These are phyloP conservation scores for Tylopilus plumbeoviolaceoides DNA, from an alignment of 768 basidiomycete genomes.

Conservation along the genomic window DNA sequence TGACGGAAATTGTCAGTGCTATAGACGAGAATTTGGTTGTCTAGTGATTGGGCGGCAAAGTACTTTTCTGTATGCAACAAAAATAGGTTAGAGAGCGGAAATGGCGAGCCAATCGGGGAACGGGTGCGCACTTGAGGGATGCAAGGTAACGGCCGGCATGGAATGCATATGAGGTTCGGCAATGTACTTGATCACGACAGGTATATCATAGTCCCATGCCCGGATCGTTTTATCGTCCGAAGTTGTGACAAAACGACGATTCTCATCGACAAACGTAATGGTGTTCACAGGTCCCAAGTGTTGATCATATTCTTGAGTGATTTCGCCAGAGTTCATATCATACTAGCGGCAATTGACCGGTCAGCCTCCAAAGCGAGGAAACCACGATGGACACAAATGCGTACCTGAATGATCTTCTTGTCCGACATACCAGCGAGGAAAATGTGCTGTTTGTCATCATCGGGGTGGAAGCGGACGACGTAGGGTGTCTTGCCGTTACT, in stretches of 20 bases:
- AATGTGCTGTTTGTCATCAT: constrained; percentile 91
- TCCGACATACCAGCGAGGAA: constrained; percentile 99
- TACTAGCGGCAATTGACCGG: constrained; percentile 49
- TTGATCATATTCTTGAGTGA: constrained; percentile 97
- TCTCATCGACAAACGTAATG: constrained; percentile 98
- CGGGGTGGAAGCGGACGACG: constrained; percentile 93
- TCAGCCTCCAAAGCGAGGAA: background rate
- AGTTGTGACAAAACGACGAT: constrained; percentile 94
- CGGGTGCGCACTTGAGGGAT: constrained; percentile 79
- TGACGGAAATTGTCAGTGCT: constrained; percentile 98
- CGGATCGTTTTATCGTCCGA: constrained; percentile 99
- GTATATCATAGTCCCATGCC: constrained; percentile 99
- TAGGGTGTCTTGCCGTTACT: constrained; percentile 98
- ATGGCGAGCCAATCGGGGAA: constrained; percentile 4
- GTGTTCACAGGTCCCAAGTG: constrained; percentile 98
- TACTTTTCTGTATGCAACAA: constrained; percentile 66
- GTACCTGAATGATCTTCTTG: constrained; percentile 97
- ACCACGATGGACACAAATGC: constrained; percentile 14
- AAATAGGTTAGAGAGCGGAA: constrained; percentile 15
- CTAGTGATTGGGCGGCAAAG: constrained; percentile 95
- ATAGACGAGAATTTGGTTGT: constrained; percentile 97
- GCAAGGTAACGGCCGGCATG: constrained; percentile 96
- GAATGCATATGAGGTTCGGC: constrained; percentile 99
- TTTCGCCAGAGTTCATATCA: constrained; percentile 92
- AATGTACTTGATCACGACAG: constrained; percentile 99